Evolutionary conservation across 139 green algal genomes (phyloP).

Genomic region (Chlamydomonas sphaeroides): DNA sequence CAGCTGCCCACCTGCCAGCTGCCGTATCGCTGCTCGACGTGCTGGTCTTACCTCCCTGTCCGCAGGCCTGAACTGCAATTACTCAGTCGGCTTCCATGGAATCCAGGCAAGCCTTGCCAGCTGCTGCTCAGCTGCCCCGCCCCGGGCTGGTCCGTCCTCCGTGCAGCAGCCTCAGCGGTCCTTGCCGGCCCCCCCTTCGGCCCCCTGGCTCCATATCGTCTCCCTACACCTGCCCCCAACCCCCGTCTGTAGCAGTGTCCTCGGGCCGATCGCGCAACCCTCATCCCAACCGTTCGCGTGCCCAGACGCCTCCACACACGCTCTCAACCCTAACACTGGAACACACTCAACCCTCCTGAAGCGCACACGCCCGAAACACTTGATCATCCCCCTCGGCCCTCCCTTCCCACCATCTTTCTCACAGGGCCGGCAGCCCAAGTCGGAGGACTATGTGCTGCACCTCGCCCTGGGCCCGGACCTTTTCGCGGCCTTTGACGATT

Average conservation of each 20-base stretch:
- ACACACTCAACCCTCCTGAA: not conserved
- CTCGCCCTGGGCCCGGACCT: slow-evolving; percentile 23
- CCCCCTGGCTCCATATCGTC: too few species aligned
- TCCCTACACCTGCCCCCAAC: not conserved
- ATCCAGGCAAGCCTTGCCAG: not conserved
- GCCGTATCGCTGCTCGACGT: too few species aligned
- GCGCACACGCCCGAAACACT: too few species aligned
- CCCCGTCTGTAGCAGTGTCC: not conserved
- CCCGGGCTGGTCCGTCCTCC: too few species aligned
- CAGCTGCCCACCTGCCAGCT: too few species aligned
- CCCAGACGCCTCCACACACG: too few species aligned
- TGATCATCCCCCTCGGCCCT: too few species aligned
- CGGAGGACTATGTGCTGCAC: slow-evolving; percentile 34
- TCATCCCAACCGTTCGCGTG: too few species aligned
- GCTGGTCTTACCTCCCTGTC: too few species aligned
- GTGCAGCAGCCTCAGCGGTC: too few species aligned
- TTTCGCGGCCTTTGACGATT: slow-evolving; percentile 30
- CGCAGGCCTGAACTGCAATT: slow-evolving; percentile 38
- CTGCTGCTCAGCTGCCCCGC: too few species aligned
- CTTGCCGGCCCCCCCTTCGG: not conserved
- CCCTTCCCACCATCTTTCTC: not conserved
- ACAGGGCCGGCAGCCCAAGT: slow-evolving; percentile 2
- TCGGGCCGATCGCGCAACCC: too few species aligned
- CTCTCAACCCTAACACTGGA: not conserved
- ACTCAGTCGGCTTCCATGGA: slow-evolving; percentile 11